These are phyloP conservation scores for Chrysanthemum seticuspe DNA, from an alignment of 129 eudicot genomes.

Conservation along the genomic window DNA sequence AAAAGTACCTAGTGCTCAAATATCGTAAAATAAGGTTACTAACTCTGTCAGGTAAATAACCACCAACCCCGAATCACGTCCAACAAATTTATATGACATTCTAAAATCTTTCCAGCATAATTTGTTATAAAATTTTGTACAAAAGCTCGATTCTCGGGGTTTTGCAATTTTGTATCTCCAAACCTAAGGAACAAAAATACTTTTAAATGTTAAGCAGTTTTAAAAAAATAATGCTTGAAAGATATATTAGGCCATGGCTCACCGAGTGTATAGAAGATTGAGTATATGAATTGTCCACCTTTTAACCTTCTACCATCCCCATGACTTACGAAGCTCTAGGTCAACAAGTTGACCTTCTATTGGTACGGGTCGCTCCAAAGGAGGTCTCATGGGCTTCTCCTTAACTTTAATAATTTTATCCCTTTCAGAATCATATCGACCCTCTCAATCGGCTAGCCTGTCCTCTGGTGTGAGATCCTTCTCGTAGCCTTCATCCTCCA, in stretches of 20 bases:
- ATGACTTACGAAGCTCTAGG: slow-evolving; percentile 84
- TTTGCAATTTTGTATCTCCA: slow-evolving; percentile 90
- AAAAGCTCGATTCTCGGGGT: slow-evolving; percentile 81
- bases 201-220: not conserved
- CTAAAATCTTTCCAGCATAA: slow-evolving; percentile 87
- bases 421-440: slow-evolving; percentile 79
- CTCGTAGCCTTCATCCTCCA: slow-evolving; percentile 78
- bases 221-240: not conserved
- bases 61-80: slow-evolving; percentile 81
- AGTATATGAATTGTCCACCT: slow-evolving; percentile 92
- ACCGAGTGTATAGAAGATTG: slow-evolving; percentile 93
- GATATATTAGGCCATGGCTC: slow-evolving; percentile 13
- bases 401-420: slow-evolving; percentile 62
- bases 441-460: slow-evolving; percentile 91
- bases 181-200: slow-evolving; percentile 41
- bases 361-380: slow-evolving; percentile 96
- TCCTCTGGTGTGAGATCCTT: slow-evolving; percentile 84
- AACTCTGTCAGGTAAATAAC: slow-evolving; percentile 92
- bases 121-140: slow-evolving; percentile 82
- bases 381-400: slow-evolving; percentile 95
- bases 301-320: slow-evolving; percentile 99
- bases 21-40: slow-evolving; percentile 90
- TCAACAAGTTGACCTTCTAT: slow-evolving; percentile 86
- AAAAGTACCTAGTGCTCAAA: slow-evolving; percentile 71
- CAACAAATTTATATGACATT: slow-evolving; percentile 82